Base-by-base conservation (phyloP, 495 filamentous ascomycete species). In the Talaromyces stipitatus region DNA sequence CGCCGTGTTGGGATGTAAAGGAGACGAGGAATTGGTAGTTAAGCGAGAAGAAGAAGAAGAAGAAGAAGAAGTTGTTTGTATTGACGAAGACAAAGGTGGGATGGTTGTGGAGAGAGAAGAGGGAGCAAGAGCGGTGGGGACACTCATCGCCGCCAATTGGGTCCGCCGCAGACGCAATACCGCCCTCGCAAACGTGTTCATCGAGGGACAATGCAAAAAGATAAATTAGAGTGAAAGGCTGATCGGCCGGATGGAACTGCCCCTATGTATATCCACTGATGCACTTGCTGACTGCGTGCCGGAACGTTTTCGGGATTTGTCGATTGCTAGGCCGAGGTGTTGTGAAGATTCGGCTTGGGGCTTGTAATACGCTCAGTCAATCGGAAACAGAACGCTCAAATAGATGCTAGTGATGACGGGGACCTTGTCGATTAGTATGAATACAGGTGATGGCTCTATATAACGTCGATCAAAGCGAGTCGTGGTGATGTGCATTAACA, bases 41-140 rank as follows among this genome's bases (percentile, higher is more conserved):
- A 30, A 12, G 41, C 53, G n/a, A 54, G 47, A 20, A 18, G 57
- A 32, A 26, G 51, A 32, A 53, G 68, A 55, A 32, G 62, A 59
- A 63, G 63, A 62, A 63, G 66, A 66, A 57, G 55, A 62, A 58
- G 55, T 57, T 41, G 36, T 41, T 41, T 41, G 36, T 38, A 14
- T 1, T 59, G 67, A 65, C 26, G 46, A 58, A 29, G 64, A 61
- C 52, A 55, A 57, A 57, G 64, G 65, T 57, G 58, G 59, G 62
- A 55, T 62, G 55, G 48, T 56, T n/a, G n/a, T 41, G 56, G 60
- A 58, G 45, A 33, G 56, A 46, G 60, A 62, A 56, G 58, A 68
- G 61, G 70, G 61, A 63, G 59, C 63, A 63, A 57, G 72, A 68
- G 48, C 66, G 68, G 68, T 72, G 66, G 60, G 67, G 65, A 59